Evolutionary conservation across 176 grass and related monocot genomes (phyloP).

Genomic region (Phoenix roebelenii): DNA sequence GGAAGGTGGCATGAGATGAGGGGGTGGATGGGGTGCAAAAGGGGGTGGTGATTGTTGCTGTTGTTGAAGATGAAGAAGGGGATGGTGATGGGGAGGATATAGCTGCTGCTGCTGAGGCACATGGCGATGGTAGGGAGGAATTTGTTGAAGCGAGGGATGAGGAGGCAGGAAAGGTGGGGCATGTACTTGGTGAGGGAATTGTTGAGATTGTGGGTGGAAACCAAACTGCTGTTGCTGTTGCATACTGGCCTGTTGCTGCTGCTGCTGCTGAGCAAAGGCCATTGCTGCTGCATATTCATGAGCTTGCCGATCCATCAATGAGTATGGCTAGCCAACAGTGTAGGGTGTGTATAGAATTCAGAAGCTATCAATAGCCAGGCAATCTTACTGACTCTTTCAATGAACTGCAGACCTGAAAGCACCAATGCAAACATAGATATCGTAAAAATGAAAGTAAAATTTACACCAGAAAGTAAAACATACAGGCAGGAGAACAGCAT

Average conservation of each 20-base stretch:
- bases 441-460: too few species aligned
- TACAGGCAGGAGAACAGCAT: too few species aligned
- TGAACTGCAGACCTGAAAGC: too few species aligned
- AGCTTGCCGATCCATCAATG: conserved; percentile 61
- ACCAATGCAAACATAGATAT: too few species aligned
- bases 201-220: conserved; percentile 63
- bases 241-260: conserved; percentile 28
- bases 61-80: conserved; percentile 44
- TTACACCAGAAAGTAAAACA: too few species aligned
- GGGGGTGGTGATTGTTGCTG: conserved; percentile 24
- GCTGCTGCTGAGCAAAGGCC: conserved; percentile 60
- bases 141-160: conserved; percentile 53
- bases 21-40: conserved; percentile 10
- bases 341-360: too few species aligned
- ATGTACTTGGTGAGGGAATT: conserved; percentile 54
- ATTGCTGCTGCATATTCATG: conserved; percentile 80
- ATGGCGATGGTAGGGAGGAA: conserved; percentile 45
- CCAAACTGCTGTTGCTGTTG: conserved; percentile 55
- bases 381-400: too few species aligned
- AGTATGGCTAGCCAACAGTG: too few species aligned
- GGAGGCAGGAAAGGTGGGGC: conserved; percentile 31
- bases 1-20: conserved; percentile 38
- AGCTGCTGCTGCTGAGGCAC: conserved; percentile 38
- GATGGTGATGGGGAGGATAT: conserved; percentile 40
- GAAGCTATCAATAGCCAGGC: too few species aligned